phyloP scores from a whole-genome alignment of 2,329 filamentous ascomycete species.

The Colletotrichum sublineola region DNA sequence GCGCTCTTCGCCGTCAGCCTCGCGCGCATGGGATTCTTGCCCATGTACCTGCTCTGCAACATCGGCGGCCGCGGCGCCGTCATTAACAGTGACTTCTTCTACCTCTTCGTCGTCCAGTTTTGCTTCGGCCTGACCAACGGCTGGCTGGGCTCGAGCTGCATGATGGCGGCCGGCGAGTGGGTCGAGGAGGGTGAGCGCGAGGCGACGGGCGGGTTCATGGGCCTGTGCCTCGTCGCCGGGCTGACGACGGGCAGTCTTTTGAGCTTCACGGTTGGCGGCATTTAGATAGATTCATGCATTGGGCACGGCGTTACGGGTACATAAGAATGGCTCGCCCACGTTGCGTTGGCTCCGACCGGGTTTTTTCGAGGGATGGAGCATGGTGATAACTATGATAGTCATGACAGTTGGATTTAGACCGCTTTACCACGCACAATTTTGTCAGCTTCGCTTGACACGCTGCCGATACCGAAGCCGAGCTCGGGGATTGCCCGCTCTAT shows the following conservation, averaged over 20 bases:
- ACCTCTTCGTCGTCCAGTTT: slow-evolving; percentile 85
- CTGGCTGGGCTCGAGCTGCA: slow-evolving; percentile 86
- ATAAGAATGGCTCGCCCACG: background rate
- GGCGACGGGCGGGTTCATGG: slow-evolving; percentile 95
- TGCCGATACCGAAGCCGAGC: background rate
- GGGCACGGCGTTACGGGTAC: slow-evolving; percentile 28
- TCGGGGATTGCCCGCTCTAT: background rate
- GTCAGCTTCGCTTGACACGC: background rate
- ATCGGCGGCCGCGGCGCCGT: slow-evolving; percentile 80
- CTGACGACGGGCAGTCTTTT: slow-evolving; percentile 87
- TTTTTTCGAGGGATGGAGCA: background rate
- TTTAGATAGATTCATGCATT: slow-evolving; percentile 49
- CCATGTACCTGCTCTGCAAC: slow-evolving; percentile 92
- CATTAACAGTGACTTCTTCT: slow-evolving; percentile 87
- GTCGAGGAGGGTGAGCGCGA: slow-evolving; percentile 87
- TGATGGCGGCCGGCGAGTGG: slow-evolving; percentile 90
- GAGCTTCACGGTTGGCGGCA: slow-evolving; percentile 80
- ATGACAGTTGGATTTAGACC: slow-evolving; percentile 1
- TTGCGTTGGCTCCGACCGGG: background rate
- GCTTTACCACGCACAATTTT: background rate
- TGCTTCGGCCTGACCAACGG: slow-evolving; percentile 89
- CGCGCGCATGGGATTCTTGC: slow-evolving; percentile 78
- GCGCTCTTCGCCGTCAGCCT: slow-evolving; percentile 77
- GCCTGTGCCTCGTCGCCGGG: slow-evolving; percentile 86
- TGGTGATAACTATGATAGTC: background rate